These are phyloP conservation scores for Trichoderma aggressivum DNA, from an alignment of 2,329 filamentous ascomycete species.

Conservation along the genomic window DNA sequence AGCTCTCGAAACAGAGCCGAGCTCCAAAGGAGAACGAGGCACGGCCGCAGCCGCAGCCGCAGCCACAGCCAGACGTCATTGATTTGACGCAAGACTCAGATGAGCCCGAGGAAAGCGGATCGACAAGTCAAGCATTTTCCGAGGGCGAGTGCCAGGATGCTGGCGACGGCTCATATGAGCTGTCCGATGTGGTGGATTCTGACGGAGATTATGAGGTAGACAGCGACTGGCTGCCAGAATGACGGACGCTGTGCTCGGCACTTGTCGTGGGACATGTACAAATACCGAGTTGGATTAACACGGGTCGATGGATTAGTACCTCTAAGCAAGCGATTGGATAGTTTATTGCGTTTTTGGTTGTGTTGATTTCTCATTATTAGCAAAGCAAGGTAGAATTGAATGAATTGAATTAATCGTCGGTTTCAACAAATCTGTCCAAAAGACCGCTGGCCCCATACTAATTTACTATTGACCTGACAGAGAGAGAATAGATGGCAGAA, in stretches of 20 bases:
- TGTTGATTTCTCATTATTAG: background rate
- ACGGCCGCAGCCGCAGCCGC: background rate
- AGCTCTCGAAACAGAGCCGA: background rate
- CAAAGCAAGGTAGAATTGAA: background rate
- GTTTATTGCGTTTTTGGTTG: background rate
- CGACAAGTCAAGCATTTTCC: background rate
- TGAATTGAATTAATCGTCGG: background rate
- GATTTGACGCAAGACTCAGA: conserved; percentile 17
- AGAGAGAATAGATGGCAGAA: too few relatives aligned
- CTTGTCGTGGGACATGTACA: background rate
- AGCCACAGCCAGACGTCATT: background rate
- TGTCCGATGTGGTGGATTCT: conserved; percentile 12
- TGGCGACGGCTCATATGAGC: conserved; percentile 10
- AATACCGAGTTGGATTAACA: background rate
- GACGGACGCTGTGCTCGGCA: background rate
- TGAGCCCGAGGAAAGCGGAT: background rate
- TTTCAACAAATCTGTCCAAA: background rate
- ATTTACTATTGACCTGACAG: background rate
- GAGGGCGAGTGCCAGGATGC: background rate
- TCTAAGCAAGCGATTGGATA: background rate
- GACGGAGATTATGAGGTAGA: conserved; percentile 10
- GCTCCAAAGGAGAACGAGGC: background rate
- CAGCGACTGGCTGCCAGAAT: conserved; percentile 9
- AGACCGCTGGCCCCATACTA: background rate
- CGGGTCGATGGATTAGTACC: background rate